Evolutionary conservation across 495 filamentous ascomycete genomes (phyloP), one percentile per base, ranked within the genome.

Genomic region (Neurospora africana): DNA sequence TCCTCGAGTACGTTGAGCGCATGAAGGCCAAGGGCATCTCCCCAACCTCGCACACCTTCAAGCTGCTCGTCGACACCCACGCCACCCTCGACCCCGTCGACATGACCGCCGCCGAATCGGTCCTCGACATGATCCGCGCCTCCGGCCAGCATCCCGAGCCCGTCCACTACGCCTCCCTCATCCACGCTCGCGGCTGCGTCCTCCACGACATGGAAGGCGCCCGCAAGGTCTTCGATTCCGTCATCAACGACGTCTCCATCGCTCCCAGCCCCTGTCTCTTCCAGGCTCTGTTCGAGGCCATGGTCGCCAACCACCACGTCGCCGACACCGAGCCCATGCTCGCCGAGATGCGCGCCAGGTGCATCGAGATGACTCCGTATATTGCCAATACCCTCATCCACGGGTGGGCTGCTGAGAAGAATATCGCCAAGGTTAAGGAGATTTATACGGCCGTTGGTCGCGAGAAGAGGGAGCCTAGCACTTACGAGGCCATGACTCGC

Each of bases 361-460:
- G 88, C 61, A 89, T 98, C 13, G 91, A 92, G 70, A 89, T 98
- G 87, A 98, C 96, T 5, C 91, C 95, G 2, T 99, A 99, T 83
- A 98, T 99, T 75, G 95, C 96, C 76, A 99, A 99, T 85, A 97
- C 93, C 2, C 88, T 99, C n/a, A 99, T 99, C 79, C 93, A 98
- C 76, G 95, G 95, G 73, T 99, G 95, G 95, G 93, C 96, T 41
- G 84, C 88, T 37, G 92, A 92, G 80, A 91, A 91, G 81, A 87
- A 94, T 71, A 92, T 99, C 35, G 81, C 79, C 69, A 93, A 92
- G 80, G 92, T 93, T 43, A 88, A 90, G 81, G 83, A 85, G 7
- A 88, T 98, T 75, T 99, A 97, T 79, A 86, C 91, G 44, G 83
- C 87, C 67, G 87, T 99, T 43, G 87, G 89, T 40, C 85, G 85